Evolutionary conservation across 257 asterid species (phyloP).

Genomic region (Fraxinus anomala): DNA sequence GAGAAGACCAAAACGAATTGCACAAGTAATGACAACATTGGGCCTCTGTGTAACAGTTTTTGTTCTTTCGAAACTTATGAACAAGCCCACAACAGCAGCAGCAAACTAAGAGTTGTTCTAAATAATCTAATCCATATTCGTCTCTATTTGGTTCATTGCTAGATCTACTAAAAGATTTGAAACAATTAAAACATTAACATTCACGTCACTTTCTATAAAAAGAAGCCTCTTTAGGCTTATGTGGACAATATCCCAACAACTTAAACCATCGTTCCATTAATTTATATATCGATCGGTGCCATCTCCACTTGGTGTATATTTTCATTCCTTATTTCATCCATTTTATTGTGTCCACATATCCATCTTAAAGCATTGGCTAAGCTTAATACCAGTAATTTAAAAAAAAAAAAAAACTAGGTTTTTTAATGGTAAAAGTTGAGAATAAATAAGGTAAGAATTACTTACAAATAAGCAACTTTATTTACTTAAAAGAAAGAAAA

Average conservation of each 20-base stretch:
- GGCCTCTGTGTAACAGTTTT: too few relatives aligned
- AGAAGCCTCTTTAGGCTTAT: not conserved
- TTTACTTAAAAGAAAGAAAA: not conserved
- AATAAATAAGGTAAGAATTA: not conserved
- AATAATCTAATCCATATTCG: not conserved
- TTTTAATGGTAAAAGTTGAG: not conserved
- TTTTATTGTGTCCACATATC: not conserved
- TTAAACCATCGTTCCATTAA: not conserved
- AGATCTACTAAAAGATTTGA: not conserved
- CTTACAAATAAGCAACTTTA: not conserved
- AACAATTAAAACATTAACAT: too few relatives aligned
- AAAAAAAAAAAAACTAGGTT: not conserved
- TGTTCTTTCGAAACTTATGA: slow-evolving; percentile 11
- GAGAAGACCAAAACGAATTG: not conserved
- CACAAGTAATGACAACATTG: not conserved
- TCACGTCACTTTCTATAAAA: not conserved
- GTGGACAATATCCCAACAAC: not conserved
- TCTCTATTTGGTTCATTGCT: not conserved
- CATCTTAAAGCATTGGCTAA: not conserved
- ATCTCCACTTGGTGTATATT: not conserved
- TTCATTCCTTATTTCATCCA: not conserved
- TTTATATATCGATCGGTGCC: not conserved
- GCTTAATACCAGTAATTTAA: not conserved
- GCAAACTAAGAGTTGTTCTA: not conserved
- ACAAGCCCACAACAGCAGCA: not conserved